Conservation (phyloP, 257 asterid genomes). For the Agastache rugosa region DNA sequence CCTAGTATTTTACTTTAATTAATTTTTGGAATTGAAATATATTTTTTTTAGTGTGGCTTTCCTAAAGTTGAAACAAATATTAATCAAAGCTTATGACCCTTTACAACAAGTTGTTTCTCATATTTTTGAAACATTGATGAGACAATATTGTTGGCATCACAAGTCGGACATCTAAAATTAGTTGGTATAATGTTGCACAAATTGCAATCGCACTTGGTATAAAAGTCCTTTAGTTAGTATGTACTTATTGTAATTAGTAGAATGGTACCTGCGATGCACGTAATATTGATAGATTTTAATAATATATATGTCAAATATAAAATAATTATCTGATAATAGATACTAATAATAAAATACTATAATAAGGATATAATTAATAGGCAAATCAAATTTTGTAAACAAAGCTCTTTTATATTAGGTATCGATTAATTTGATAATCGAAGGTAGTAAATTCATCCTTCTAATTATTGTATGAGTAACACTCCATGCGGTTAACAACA, state of each 20-base stretch:
- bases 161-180: neutral
- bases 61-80: neutral
- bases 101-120: neutral
- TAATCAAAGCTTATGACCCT: neutral
- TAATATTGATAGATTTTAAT: no score
- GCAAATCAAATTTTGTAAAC: no score
- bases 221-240: neutral
- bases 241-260: neutral
- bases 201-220: neutral
- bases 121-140: neutral
- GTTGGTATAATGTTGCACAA: neutral
- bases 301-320: no score
- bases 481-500: no score
- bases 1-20: neutral
- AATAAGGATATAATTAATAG: no score
- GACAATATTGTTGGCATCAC: neutral
- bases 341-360: no score
- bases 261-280: no score
- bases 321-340: no score
- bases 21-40: neutral
- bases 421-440: neutral
- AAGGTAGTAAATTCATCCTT: neutral
- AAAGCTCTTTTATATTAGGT: no score
- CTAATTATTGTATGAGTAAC: neutral
- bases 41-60: neutral